Evolutionary conservation across 768 basidiomycete genomes (phyloP).

Genomic region (Hericium alpestre): DNA sequence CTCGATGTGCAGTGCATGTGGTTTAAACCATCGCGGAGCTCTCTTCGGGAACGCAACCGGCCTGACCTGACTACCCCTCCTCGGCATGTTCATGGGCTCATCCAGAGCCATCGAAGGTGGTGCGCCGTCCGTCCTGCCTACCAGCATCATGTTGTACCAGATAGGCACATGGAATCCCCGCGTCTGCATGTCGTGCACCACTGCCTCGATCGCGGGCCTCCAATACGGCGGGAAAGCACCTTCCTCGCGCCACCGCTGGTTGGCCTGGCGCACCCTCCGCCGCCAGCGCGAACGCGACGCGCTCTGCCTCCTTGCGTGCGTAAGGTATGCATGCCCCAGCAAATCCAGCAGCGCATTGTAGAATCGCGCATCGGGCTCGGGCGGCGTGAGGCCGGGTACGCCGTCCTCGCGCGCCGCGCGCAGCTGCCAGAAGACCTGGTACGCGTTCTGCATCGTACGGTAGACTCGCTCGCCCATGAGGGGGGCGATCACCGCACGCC

Average conservation of each 20-base stretch:
- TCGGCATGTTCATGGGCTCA: background rate
- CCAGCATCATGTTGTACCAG: slow-evolving; percentile 4
- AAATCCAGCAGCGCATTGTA: slow-evolving; percentile 53
- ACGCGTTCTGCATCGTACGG: background rate
- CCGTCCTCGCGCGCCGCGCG: background rate
- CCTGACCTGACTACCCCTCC: background rate
- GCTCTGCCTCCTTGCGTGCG: slow-evolving; percentile 8
- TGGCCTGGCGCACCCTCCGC: slow-evolving; percentile 20
- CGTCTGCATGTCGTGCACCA: slow-evolving; percentile 1
- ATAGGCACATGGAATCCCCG: slow-evolving; percentile 6
- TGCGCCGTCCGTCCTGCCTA: slow-evolving; percentile 3
- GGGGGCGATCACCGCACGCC: background rate
- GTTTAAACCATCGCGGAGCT: background rate
- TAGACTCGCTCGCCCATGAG: background rate
- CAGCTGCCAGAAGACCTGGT: background rate
- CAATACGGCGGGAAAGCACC: slow-evolving; percentile 2
- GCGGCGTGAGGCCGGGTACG: background rate
- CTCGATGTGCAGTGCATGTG: slow-evolving; percentile 8
- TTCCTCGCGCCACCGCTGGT: background rate
- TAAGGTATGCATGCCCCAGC: slow-evolving; percentile 11
- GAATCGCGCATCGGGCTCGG: slow-evolving; percentile 25
- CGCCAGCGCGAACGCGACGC: slow-evolving; percentile 20
- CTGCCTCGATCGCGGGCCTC: slow-evolving; percentile 6
- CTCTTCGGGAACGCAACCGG: background rate
- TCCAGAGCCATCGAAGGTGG: background rate